A percentile compares a stretch with the other conserved stretches of the same genome.
Evolutionary conservation across 2,329 filamentous ascomycete species (phyloP).

Genomic region (Trichoderma polysporum): DNA sequence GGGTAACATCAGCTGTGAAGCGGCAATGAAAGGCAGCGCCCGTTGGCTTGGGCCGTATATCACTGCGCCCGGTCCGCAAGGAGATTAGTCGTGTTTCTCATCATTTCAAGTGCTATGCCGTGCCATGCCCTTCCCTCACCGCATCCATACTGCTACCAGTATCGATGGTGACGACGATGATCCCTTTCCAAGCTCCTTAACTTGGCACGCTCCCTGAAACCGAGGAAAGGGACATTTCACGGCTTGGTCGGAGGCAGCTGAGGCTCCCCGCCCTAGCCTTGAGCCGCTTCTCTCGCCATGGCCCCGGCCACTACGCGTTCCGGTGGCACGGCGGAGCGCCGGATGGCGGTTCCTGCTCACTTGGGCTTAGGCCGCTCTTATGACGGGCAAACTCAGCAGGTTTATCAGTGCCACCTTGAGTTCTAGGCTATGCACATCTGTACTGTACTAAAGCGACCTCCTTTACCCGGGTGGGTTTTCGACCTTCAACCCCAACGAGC

Average conservation of each 20-base stretch:
- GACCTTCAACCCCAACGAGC: slow-evolving; percentile 4
- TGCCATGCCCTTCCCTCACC: slow-evolving; percentile 1
- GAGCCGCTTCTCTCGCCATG: slow-evolving; percentile 1
- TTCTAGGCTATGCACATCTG: slow-evolving; percentile 1
- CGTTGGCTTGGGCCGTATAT: slow-evolving; percentile 11
- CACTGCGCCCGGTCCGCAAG: slow-evolving; percentile 18
- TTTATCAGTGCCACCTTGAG: slow-evolving; percentile 11
- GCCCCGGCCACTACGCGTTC: slow-evolving; percentile 16
- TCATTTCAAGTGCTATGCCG: slow-evolving; percentile 16
- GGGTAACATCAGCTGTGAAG: slow-evolving; percentile 16
- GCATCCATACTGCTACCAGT: neutral
- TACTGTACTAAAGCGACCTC: slow-evolving; percentile 7
- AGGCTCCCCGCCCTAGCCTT: slow-evolving; percentile 18
- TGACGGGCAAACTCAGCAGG: slow-evolving; percentile 15
- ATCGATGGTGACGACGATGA: neutral
- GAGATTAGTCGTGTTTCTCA: slow-evolving; percentile 25
- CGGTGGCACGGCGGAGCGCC: slow-evolving; percentile 20
- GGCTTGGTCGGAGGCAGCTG: slow-evolving; percentile 20
- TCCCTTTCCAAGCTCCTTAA: slow-evolving; percentile 16
- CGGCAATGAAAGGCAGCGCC: slow-evolving; percentile 9
- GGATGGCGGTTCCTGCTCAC: slow-evolving; percentile 17
- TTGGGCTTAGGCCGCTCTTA: slow-evolving; percentile 16
- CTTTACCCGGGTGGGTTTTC: slow-evolving; percentile 14
- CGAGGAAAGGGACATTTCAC: neutral
- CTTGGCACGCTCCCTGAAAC: slow-evolving; percentile 12